Percentiles rank a stretch among this genome's conserved stretches.
Evolutionary conservation across 139 green algal species (phyloP).

Genomic region (Ettlia oleoabundans): DNA sequence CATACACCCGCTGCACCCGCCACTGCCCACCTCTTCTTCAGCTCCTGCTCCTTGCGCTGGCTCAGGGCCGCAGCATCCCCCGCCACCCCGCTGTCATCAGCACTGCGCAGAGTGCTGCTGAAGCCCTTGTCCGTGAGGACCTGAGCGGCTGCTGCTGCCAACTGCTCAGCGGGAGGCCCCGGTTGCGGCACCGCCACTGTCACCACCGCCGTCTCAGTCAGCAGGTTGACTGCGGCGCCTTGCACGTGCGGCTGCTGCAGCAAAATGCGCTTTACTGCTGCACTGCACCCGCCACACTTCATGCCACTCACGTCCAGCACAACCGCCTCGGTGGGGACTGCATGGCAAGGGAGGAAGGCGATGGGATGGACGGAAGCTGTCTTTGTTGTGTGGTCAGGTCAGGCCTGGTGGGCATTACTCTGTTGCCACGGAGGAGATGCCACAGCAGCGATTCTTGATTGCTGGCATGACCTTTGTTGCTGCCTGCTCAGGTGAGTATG

Average conservation of each 20-base stretch:
- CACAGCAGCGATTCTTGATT: no score
- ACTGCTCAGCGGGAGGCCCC: not conserved
- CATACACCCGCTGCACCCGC: not conserved
- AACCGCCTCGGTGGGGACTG: slow-evolving; percentile 26
- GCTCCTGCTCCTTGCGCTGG: slow-evolving; percentile 56
- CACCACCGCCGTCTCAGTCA: slow-evolving; percentile 76
- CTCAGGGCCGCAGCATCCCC: slow-evolving; percentile 49
- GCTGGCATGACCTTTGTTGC: no score
- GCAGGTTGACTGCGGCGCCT: slow-evolving; percentile 72
- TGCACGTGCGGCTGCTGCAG: slow-evolving; percentile 50
- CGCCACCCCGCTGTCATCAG: slow-evolving; percentile 33
- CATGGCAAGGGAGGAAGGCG: not conserved
- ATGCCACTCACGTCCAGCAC: slow-evolving; percentile 74
- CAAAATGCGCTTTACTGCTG: slow-evolving; percentile 74
- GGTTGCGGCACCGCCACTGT: slow-evolving; percentile 19
- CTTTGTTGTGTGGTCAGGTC: no score
- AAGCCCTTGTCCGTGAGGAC: slow-evolving; percentile 80
- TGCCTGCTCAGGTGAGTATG: no score
- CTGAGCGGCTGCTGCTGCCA: not conserved
- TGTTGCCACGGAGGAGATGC: no score
- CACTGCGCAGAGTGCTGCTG: slow-evolving; percentile 55
- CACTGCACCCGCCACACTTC: slow-evolving; percentile 81
- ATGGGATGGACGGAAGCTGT: no score
- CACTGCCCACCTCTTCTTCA: slow-evolving; percentile 42
- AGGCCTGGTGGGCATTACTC: no score